phyloP scores from a whole-genome alignment of 441 rosid genomes.

The Kokia cookei region DNA sequence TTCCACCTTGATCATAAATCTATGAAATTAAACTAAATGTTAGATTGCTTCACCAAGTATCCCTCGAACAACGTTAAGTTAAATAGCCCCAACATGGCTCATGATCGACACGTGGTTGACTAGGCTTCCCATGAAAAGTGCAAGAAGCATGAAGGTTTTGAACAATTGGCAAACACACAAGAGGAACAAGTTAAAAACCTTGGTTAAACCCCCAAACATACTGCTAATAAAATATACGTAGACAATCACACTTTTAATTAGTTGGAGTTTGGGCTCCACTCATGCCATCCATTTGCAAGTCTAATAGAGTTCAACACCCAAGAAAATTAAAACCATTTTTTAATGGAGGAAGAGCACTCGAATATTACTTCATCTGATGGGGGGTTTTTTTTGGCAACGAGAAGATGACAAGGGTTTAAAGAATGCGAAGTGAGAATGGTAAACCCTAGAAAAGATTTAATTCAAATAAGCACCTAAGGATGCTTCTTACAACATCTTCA shows the following conservation, averaged over 20 bases:
- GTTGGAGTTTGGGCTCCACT: constrained; percentile 27
- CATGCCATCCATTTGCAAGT: constrained; percentile 35
- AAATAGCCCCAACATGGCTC: background rate
- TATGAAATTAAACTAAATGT: background rate
- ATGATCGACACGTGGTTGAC: constrained; percentile 7
- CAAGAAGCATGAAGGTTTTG: background rate
- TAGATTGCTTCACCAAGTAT: background rate
- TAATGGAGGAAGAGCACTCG: constrained; percentile 7
- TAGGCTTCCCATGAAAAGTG: background rate
- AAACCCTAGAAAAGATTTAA: constrained; percentile 19
- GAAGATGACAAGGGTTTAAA: constrained; percentile 34
- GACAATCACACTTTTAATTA: background rate
- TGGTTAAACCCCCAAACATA: background rate
- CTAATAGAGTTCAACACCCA: constrained; percentile 19
- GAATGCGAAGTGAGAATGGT: constrained; percentile 11
- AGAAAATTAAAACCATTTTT: background rate
- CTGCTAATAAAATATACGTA: background rate
- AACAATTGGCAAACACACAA: background rate
- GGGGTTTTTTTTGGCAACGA: constrained; percentile 24
- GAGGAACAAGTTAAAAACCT: background rate
- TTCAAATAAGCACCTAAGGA: constrained; percentile 23
- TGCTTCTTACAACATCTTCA: constrained; percentile 15
- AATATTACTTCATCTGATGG: background rate
- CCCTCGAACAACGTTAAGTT: background rate
- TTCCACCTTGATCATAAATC: background rate